phyloP scores from a whole-genome alignment of 1,139 yeast species.

The Kodamaea arcana region DNA sequence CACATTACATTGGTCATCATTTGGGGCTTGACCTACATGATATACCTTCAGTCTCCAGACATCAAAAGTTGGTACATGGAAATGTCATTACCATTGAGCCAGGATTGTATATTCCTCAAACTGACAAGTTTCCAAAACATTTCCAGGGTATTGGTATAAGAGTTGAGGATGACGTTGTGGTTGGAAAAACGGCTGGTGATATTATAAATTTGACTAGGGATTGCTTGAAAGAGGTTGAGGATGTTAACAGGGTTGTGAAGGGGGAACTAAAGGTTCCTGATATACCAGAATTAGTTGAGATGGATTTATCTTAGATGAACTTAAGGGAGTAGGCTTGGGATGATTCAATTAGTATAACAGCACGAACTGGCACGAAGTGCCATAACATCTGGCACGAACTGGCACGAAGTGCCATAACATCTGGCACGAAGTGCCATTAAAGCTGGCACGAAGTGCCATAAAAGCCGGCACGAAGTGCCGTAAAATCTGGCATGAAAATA shows the following conservation, averaged over 20 bases:
- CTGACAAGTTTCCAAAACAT: constrained; percentile 65
- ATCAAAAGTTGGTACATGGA: constrained; percentile 47
- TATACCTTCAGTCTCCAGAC: constrained; percentile 57
- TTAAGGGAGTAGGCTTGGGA: no score
- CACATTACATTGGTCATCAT: constrained; percentile 95
- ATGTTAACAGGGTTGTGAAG: constrained; percentile 63
- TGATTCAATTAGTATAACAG: no score
- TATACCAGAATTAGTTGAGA: constrained; percentile 35
- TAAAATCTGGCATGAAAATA: no score
- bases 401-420: no score
- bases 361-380: no score
- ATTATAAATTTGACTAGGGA: constrained; percentile 62
- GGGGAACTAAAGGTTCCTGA: constrained; percentile 44
- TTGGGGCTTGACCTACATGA: constrained; percentile 93
- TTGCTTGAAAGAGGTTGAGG: constrained; percentile 80
- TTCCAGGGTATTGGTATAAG: constrained; percentile 91
- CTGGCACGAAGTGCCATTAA: no score
- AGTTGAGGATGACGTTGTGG: constrained; percentile 87
- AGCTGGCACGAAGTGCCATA: no score
- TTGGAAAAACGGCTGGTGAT: constrained; percentile 56
- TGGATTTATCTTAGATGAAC: no score
- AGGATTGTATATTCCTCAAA: constrained; percentile 81
- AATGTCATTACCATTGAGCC: constrained; percentile 93
- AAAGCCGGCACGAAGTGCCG: no score
- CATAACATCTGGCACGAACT: no score